These are phyloP conservation scores for Begonia masoniana DNA, from an alignment of 306 rosid species.

Conservation along the genomic window DNA sequence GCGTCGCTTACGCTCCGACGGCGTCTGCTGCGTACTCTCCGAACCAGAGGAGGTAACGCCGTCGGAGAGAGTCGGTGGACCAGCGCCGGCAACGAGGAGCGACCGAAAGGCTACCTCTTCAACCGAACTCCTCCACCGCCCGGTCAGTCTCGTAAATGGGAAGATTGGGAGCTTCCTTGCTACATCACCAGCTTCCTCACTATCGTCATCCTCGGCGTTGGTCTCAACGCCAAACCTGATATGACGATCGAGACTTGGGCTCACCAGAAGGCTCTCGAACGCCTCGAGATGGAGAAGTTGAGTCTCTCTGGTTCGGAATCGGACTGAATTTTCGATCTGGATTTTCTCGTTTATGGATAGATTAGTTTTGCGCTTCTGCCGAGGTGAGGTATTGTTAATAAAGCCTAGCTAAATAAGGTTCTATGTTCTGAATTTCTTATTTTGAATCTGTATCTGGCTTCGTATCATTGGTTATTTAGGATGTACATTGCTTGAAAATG, in stretches of 20 bases:
- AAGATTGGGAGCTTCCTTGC: slow-evolving; percentile 99
- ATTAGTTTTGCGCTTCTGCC: too few species aligned
- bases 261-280: slow-evolving; percentile 91
- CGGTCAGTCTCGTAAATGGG: slow-evolving; percentile 87
- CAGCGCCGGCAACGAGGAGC: slow-evolving; percentile 72
- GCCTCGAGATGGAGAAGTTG: slow-evolving; percentile 56
- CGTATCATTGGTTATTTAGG: too few species aligned
- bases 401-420: too few species aligned
- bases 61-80: slow-evolving; percentile 73
- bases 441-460: too few species aligned
- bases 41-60: slow-evolving; percentile 54
- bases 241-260: slow-evolving; percentile 98
- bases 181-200: slow-evolving; percentile 93
- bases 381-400: too few species aligned
- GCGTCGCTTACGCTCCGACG: slow-evolving; percentile 66
- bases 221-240: slow-evolving; percentile 98
- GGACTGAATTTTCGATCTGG: too few species aligned
- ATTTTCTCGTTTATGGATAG: too few species aligned
- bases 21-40: slow-evolving; percentile 45
- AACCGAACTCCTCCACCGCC: slow-evolving; percentile 65
- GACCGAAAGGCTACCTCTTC: slow-evolving; percentile 67
- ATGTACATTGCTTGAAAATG: too few species aligned
- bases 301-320: slow-evolving; percentile 25
- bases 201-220: slow-evolving; percentile 95
- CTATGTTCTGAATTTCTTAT: too few species aligned